Base-by-base conservation (phyloP, 2,329 filamentous ascomycete species). In the Verticillium isaacii region DNA sequence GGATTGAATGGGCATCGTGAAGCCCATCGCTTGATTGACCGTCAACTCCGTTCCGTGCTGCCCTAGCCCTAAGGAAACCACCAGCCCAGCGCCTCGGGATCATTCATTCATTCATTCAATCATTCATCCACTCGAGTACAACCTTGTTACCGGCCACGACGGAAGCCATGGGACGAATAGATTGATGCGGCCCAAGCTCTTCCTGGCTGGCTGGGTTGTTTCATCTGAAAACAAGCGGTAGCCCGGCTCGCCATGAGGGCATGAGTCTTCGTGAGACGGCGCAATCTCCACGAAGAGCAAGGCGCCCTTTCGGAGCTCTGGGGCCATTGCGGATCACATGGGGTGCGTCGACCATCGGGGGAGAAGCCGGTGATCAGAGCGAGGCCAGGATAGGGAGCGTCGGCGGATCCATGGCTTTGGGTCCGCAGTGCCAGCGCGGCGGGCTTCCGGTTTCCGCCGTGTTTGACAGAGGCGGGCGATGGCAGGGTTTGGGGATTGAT, bases 371-470 rank as follows among this genome's bases (percentile, higher is more conserved):
- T 32, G 57, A 58, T 58, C 57, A 58, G 57, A 37, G 45, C 45
- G 45, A 50, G 23, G 45, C 45, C 45, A 19, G 45, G 45, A 50
- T 50, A 14, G 19, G 19, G 19, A 23, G 45, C 25, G n/a, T 50
- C 11, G 45, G 12, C 19, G 45, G 45, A 25, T 50, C 45, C 45
- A 50, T 50, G 45, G 45, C n/a, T 50, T 50, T 50, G 45, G 45
- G 45, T 50, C 45, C 45, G 45, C 45, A 50, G 45, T 50, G 45
- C 45, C 45, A 50, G 45, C 45, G 45, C 45, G 45, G 45, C 45
- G n/a, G 55, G 29, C 34, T 57, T 41, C 57, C 57, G 57, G 57
- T 58, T 58, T 58, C 57, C 57, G 57, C 37, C 57, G 57, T 50
- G 39, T 58, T 58, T 58, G 55, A 37, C 55, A 50, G 55, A 57